A percentile compares a stretch with the other conserved stretches of the same genome.
phyloP scores from a whole-genome alignment of 83 land plant genomes.

The Picea abies region DNA sequence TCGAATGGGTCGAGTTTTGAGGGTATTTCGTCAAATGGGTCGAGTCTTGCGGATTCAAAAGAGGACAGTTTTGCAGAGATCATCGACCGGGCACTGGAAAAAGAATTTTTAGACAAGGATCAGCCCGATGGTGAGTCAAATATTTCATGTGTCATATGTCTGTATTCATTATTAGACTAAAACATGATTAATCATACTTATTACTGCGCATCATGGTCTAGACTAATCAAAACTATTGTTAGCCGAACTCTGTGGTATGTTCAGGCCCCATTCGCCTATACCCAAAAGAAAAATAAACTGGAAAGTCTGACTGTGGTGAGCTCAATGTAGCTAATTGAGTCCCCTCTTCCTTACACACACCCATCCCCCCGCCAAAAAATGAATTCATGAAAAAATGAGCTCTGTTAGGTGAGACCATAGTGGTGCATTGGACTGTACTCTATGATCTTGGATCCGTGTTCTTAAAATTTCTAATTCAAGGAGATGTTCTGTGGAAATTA shows the following conservation, averaged over 20 bases:
- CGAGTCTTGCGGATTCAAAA: constrained; percentile 16
- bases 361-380: neutral
- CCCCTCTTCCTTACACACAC: neutral
- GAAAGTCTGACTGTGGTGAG: too few relatives aligned
- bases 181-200: neutral
- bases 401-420: neutral
- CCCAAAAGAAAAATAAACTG: neutral
- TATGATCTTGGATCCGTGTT: neutral
- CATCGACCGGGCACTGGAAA: constrained; percentile 89
- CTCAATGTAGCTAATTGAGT: neutral
- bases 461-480: neutral
- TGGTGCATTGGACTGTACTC: neutral
- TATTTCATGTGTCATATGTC: neutral
- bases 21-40: neutral
- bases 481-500: too few relatives aligned
- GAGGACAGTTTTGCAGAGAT: constrained; percentile 87
- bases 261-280: neutral
- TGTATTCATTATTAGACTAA: neutral
- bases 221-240: neutral
- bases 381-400: neutral
- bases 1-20: neutral
- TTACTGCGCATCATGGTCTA: neutral
- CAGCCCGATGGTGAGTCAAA: constrained; percentile 65
- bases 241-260: neutral
- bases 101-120: constrained; percentile 89